Percentiles rank a stretch among this genome's conserved stretches.
These are phyloP conservation scores for Amaranthus tricolor DNA, from an alignment of 179 eudicot genomes.

Conservation along the genomic window DNA sequence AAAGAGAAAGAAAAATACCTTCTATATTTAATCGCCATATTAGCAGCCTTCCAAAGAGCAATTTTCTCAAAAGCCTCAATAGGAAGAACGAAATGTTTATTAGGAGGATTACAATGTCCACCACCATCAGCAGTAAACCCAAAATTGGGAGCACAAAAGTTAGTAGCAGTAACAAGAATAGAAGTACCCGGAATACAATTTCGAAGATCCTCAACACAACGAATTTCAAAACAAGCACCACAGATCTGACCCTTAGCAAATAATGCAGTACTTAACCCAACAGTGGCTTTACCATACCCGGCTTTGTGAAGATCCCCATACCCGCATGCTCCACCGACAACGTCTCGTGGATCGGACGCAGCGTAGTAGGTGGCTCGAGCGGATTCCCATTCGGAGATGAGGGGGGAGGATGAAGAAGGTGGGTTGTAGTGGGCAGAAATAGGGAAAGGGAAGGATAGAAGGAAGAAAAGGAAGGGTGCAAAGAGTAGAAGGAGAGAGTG, in stretches of 20 bases:
- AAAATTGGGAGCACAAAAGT: slow-evolving; percentile 82
- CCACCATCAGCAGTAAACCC: slow-evolving; percentile 69
- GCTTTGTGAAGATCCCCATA: slow-evolving; percentile 62
- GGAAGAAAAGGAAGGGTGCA: neutral
- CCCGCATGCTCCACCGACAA: slow-evolving; percentile 92
- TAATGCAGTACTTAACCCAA: slow-evolving; percentile 57
- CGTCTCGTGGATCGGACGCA: slow-evolving; percentile 61
- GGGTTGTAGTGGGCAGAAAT: slow-evolving; percentile 35
- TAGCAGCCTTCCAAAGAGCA: slow-evolving; percentile 93
- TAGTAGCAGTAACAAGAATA: slow-evolving; percentile 77
- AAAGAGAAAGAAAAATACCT: slow-evolving; percentile 37
- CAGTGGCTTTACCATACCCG: slow-evolving; percentile 86
- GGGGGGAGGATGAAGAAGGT: slow-evolving; percentile 26
- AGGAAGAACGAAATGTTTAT: slow-evolving; percentile 80
- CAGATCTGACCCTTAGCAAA: slow-evolving; percentile 78
- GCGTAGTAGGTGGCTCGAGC: slow-evolving; percentile 94
- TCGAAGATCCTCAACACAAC: slow-evolving; percentile 80
- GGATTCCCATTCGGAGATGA: slow-evolving; percentile 56
- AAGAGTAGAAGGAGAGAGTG: slow-evolving; percentile 4
- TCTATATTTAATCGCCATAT: slow-evolving; percentile 83
- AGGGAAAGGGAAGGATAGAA: slow-evolving; percentile 29
- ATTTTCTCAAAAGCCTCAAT: slow-evolving; percentile 95
- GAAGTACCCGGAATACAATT: slow-evolving; percentile 92
- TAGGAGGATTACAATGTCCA: slow-evolving; percentile 76
- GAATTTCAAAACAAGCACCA: slow-evolving; percentile 79